Evolutionary conservation across 2,329 filamentous ascomycete species (phyloP).

Genomic region (Microdochium trichocladiopsis): DNA sequence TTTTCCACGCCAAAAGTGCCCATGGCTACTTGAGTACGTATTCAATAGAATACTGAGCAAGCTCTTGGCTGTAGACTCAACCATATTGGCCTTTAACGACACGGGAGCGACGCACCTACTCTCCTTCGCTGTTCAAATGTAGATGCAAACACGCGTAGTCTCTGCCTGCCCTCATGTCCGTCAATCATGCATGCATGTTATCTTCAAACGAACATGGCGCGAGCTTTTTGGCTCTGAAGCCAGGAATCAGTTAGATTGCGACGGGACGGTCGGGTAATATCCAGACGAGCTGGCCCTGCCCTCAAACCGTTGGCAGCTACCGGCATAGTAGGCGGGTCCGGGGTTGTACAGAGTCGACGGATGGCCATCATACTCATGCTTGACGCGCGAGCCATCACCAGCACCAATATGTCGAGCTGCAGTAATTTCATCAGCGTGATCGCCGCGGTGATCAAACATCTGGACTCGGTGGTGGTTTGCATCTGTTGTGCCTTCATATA

Average conservation of each 20-base stretch:
- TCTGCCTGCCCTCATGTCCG: too few relatives aligned
- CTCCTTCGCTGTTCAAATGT: too few relatives aligned
- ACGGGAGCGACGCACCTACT: too few relatives aligned
- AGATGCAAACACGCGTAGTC: too few relatives aligned
- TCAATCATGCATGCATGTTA: too few relatives aligned
- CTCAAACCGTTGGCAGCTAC: slow-evolving; percentile 43
- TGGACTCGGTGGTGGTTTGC: slow-evolving; percentile 34
- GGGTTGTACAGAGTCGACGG: slow-evolving; percentile 41
- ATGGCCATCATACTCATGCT: slow-evolving; percentile 38
- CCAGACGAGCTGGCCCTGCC: slow-evolving; percentile 43
- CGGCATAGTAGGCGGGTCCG: slow-evolving; percentile 28
- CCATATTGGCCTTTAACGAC: too few relatives aligned
- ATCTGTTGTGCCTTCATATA: slow-evolving; percentile 40
- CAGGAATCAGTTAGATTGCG: slow-evolving; percentile 36
- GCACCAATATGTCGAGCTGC: slow-evolving; percentile 22
- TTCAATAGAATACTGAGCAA: too few relatives aligned
- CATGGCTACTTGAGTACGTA: too few relatives aligned
- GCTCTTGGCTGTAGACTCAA: too few relatives aligned
- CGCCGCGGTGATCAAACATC: slow-evolving; percentile 34
- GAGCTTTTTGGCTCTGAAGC: not conserved
- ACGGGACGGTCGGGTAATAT: slow-evolving; percentile 44
- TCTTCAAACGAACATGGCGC: too few relatives aligned
- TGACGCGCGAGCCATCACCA: slow-evolving; percentile 32
- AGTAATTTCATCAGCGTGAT: slow-evolving; percentile 18
- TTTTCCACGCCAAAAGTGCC: too few relatives aligned